Evolutionary conservation across 2,329 filamentous ascomycete species (phyloP).

Genomic region (Verticillium klebahnii): DNA sequence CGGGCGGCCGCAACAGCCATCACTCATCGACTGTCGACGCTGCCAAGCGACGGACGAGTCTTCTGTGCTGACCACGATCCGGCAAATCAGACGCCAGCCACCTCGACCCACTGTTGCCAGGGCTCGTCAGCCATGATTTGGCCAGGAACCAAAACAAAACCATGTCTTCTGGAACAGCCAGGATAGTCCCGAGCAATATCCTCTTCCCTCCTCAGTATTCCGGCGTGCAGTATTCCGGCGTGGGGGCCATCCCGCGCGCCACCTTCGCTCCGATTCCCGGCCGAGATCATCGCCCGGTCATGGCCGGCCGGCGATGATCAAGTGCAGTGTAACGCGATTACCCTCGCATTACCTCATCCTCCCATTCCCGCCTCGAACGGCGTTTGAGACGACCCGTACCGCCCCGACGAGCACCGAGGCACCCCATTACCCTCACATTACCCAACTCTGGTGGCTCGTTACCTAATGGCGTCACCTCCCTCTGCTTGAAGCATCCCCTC

Average conservation of each 20-base stretch:
- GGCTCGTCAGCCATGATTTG: too few relatives aligned
- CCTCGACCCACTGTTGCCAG: too few relatives aligned
- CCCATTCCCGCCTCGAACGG: not conserved
- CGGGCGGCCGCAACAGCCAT: not conserved
- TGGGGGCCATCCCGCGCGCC: not conserved
- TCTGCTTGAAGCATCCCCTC: not conserved
- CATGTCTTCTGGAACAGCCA: too few relatives aligned
- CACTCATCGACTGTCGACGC: not conserved
- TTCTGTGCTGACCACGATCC: too few relatives aligned
- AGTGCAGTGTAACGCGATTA: not conserved
- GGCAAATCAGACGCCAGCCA: too few relatives aligned
- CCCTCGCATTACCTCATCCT: not conserved
- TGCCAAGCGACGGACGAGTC: too few relatives aligned
- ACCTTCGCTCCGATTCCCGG: not conserved
- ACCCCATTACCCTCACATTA: not conserved
- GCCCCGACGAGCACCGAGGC: not conserved
- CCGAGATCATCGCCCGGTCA: not conserved
- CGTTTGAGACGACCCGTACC: not conserved
- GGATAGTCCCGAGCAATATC: too few relatives aligned
- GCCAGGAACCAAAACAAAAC: too few relatives aligned
- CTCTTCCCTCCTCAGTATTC: not conserved
- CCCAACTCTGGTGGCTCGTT: not conserved
- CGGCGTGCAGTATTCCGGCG: not conserved
- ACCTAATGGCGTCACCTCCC: not conserved
- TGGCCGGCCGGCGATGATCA: not conserved